Base-by-base conservation (phyloP, 2,329 filamentous ascomycete genomes). In the Colletotrichum lindemuthianum region DNA sequence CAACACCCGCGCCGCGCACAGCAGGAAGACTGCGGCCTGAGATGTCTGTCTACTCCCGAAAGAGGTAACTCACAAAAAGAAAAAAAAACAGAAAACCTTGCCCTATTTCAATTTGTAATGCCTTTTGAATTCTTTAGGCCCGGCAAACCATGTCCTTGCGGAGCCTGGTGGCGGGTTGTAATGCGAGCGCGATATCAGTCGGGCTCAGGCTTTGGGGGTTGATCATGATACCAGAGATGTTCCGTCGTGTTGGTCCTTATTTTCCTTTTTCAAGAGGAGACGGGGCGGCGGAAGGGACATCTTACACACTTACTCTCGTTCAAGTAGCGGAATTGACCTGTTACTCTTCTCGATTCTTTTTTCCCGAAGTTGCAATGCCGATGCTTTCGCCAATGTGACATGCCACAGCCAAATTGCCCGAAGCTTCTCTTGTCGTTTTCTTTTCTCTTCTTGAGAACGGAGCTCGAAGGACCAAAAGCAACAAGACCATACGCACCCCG, bases 21-120 rank as follows among this genome's bases (percentile, higher is more conserved):
- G 53, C 54, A 68, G 65, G 45, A 72, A 72, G 69, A 70, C 53
- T 32, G 70, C 65, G 45, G 70, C 47, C 50, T 72, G 59, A 64
- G 32, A 9, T 13, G 6, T 33, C 52, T 34, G n/a, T 36, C 6
- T 24, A 24, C 24, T 24, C 24, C 24, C 4, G 1, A 1, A 24
- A 24, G 24, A 24, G 24, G 10, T 11, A 15, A 10, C 24, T 12
- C n/a, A 37, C 3, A 1, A 12, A 32, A 33, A 49, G 33, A 43
- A 49, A 57, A 36, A 15, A 13, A 16, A 34, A 8, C n/a, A n/a
- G n/a, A 50, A 32, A 47, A 40, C 9, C 7, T 44, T 48, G 41
- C 52, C 33, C n/a, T 57, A 50, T 50, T 16, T 51, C 59, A 9
- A 43, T 50, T 54, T 61, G 61, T 48, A 65, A 56, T 57, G 50